Percentiles rank a stretch among this genome's conserved stretches.
Evolutionary conservation across 2,329 filamentous ascomycete genomes (phyloP).

Genomic region (Scleromitrula shiraiana): DNA sequence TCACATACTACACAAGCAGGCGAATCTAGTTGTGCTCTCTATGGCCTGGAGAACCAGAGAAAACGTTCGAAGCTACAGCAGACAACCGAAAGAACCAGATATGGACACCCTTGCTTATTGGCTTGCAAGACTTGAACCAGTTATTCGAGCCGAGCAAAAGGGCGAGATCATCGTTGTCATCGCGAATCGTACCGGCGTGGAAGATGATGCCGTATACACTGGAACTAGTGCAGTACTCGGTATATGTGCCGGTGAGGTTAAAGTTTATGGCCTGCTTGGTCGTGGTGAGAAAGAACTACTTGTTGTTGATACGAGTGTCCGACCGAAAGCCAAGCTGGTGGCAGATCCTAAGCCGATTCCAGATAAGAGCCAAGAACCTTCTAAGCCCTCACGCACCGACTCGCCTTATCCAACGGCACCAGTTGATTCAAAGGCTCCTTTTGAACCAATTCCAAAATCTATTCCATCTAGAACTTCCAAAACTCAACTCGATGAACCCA

Average conservation of each 20-base stretch:
- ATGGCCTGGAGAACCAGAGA: conserved; percentile 72
- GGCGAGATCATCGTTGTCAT: conserved; percentile 63
- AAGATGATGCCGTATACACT: conserved; percentile 60
- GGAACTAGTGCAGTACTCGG: conserved; percentile 66
- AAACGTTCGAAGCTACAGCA: conserved; percentile 39
- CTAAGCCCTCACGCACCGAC: neutral
- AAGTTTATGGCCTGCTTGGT: conserved; percentile 61
- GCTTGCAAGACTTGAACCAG: conserved; percentile 61
- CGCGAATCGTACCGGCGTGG: conserved; percentile 61
- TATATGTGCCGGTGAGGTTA: conserved; percentile 56
- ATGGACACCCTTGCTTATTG: conserved; percentile 69
- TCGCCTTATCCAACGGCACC: neutral
- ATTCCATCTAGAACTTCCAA: too few relatives aligned
- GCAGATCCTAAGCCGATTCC: conserved; percentile 14
- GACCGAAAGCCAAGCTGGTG: conserved; percentile 22
- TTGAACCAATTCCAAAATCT: neutral
- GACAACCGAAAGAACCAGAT: conserved; percentile 51
- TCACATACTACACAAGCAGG: conserved; percentile 47
- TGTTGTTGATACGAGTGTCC: conserved; percentile 50
- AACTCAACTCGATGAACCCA: neutral
- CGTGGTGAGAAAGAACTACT: conserved; percentile 60
- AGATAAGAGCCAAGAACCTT: neutral
- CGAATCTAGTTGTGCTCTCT: conserved; percentile 58
- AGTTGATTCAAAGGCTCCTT: neutral
- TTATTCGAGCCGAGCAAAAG: conserved; percentile 43